A percentile compares a stretch with the other conserved stretches of the same genome.
Evolutionary conservation across 768 basidiomycete genomes (phyloP).

Genomic region (Psilocybe sp.): DNA sequence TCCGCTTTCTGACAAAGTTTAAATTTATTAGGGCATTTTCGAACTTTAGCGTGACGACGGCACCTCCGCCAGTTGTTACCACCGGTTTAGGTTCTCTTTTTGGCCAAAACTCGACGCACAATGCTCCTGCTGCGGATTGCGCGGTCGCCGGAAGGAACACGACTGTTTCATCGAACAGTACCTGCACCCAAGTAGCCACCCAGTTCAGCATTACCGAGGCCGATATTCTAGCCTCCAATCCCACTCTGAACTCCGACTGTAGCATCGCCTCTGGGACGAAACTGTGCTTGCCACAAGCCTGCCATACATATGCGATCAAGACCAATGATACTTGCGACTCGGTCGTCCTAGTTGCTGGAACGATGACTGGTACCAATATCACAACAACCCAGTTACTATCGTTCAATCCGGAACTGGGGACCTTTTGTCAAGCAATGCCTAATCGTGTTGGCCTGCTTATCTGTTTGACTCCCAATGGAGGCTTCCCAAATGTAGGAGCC

Average conservation of each 20-base stretch:
- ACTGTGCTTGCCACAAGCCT: slow-evolving; percentile 8
- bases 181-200: slow-evolving; percentile 12
- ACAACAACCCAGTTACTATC: slow-evolving; percentile 1
- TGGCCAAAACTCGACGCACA: background rate
- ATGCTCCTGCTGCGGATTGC: slow-evolving; percentile 11
- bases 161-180: slow-evolving; percentile 6
- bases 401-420: slow-evolving; percentile 5
- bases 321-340: slow-evolving; percentile 18
- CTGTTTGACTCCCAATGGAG: slow-evolving; percentile 2
- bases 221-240: slow-evolving; percentile 13
- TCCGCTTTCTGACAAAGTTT: background rate
- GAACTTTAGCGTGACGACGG: slow-evolving; percentile 7
- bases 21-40: slow-evolving; percentile 1
- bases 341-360: slow-evolving; percentile 7
- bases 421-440: background rate
- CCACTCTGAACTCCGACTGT: slow-evolving; percentile 7
- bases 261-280: background rate
- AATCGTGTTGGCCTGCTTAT: background rate
- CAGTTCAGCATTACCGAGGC: slow-evolving; percentile 9
- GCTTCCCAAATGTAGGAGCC: background rate
- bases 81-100: background rate
- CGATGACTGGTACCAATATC: slow-evolving; percentile 4
- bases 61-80: slow-evolving; percentile 1
- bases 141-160: slow-evolving; percentile 20
- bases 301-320: slow-evolving; percentile 13